A percentile compares a stretch with the other conserved stretches of the same genome.
Evolutionary conservation across 768 basidiomycete genomes (phyloP).

Genomic region (Tulasnella calospora): DNA sequence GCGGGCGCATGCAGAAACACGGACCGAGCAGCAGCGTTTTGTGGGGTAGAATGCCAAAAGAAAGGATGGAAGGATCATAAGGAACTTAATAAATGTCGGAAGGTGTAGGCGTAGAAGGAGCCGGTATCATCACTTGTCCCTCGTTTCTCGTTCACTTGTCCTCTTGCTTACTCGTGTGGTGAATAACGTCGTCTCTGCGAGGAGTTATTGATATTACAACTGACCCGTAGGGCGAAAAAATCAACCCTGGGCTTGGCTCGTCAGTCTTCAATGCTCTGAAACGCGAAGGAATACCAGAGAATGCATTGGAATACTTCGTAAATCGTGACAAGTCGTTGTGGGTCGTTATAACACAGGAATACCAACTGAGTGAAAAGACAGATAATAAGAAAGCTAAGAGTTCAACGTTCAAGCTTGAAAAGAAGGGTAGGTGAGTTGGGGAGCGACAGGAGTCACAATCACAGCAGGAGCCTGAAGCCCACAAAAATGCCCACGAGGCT

Average conservation of each 20-base stretch:
- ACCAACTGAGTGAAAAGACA: neutral
- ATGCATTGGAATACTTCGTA: neutral
- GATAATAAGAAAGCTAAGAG: neutral
- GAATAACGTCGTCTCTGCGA: neutral
- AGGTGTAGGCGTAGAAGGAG: neutral
- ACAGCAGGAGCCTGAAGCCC: neutral
- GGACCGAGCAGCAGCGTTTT: constrained; percentile 7
- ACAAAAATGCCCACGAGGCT: neutral
- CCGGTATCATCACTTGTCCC: neutral
- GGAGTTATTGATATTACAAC: neutral
- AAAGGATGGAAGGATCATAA: constrained; percentile 10
- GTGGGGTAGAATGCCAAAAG: constrained; percentile 5
- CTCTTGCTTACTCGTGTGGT: neutral
- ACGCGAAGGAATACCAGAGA: neutral
- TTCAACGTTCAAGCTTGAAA: neutral
- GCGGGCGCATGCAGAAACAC: constrained; percentile 24
- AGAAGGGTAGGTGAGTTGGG: neutral
- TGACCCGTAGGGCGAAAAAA: neutral
- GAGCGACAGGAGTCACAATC: neutral
- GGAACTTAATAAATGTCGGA: neutral
- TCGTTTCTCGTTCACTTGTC: neutral
- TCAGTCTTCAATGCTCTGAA: too few species aligned
- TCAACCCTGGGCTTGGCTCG: neutral
- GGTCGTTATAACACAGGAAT: neutral
- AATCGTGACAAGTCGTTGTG: neutral